phyloP scores from a whole-genome alignment of 768 basidiomycete genomes.

The Serendipita sp. region DNA sequence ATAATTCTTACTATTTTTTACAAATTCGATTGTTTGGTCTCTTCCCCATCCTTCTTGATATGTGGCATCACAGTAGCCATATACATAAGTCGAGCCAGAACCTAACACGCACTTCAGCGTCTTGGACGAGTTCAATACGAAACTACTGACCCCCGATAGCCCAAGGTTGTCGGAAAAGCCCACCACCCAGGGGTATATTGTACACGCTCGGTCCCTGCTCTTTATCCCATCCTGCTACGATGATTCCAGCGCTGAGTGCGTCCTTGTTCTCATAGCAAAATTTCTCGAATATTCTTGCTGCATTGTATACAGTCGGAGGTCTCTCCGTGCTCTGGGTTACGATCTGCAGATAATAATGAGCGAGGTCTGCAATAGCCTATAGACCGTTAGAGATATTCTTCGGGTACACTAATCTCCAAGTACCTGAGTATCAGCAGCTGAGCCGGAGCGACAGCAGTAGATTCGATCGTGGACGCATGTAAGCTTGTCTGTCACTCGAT shows the following conservation, averaged over 20 bases:
- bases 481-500: conserved; percentile 96
- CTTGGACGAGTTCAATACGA: background rate
- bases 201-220: conserved; percentile 83
- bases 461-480: conserved; percentile 94
- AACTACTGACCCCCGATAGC: conserved; percentile 71
- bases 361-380: conserved; percentile 73
- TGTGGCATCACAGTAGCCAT: conserved; percentile 98
- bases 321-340: conserved; percentile 39
- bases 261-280: conserved; percentile 94
- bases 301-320: conserved; percentile 62
- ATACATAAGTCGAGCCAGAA: conserved; percentile 94
- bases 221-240: conserved; percentile 96
- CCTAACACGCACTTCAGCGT: conserved; percentile 26
- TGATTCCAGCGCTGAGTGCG: conserved; percentile 74
- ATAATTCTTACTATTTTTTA: conserved; percentile 69
- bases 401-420: background rate
- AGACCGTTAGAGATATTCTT: background rate
- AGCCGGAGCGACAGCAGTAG: conserved; percentile 97
- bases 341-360: conserved; percentile 69
- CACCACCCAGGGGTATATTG: conserved; percentile 93
- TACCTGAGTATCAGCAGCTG: conserved; percentile 86
- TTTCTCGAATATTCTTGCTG: conserved; percentile 70
- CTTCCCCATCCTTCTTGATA: conserved; percentile 82
- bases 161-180: conserved; percentile 95
- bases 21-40: conserved; percentile 84